Evolutionary conservation across 352 stramenopile species (phyloP).

Genomic region (Phytophthora boehmeriae): DNA sequence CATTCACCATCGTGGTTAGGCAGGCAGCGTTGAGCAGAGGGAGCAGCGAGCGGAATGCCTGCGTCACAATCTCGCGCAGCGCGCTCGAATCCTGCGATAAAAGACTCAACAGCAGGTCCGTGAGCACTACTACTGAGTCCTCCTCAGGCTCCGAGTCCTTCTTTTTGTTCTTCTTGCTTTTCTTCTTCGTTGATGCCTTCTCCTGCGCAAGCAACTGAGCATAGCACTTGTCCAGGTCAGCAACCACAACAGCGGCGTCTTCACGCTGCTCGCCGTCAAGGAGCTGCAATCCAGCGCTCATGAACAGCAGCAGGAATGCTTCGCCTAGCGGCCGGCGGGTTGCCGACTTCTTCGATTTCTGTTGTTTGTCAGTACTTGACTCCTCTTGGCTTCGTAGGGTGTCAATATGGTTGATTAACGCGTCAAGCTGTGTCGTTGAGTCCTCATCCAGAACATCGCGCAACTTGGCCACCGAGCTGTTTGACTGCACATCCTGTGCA

Average conservation of each 20-base stretch:
- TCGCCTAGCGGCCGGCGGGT: conserved; percentile 51
- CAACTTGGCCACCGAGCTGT: conserved; percentile 31
- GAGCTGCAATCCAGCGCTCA: conserved; percentile 77
- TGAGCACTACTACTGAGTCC: conserved; percentile 79
- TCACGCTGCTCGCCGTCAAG: conserved; percentile 68
- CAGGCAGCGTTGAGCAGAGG: conserved; percentile 64
- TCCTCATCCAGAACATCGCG: conserved; percentile 49
- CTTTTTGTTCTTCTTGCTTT: conserved; percentile 37
- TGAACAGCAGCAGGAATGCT: conserved; percentile 75
- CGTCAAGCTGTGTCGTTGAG: conserved; percentile 20
- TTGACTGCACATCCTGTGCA: conserved; percentile 41
- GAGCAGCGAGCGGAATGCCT: conserved; percentile 80
- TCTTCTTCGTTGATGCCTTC: conserved; percentile 29
- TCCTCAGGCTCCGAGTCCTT: conserved; percentile 37
- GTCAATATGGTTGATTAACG: conserved; percentile 34
- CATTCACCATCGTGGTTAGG: conserved; percentile 75
- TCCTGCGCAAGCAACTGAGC: conserved; percentile 48
- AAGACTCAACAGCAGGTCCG: conserved; percentile 83
- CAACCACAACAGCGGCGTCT: conserved; percentile 58
- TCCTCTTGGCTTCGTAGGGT: conserved; percentile 40
- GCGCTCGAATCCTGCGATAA: conserved; percentile 84
- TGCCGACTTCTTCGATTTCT: conserved; percentile 25
- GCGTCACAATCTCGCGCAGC: conserved; percentile 82
- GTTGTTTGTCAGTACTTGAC: conserved; percentile 35
- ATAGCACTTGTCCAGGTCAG: conserved; percentile 78